Conservation (phyloP, 2,329 filamentous ascomycete genomes). For the Periglandula ipomoeae region DNA sequence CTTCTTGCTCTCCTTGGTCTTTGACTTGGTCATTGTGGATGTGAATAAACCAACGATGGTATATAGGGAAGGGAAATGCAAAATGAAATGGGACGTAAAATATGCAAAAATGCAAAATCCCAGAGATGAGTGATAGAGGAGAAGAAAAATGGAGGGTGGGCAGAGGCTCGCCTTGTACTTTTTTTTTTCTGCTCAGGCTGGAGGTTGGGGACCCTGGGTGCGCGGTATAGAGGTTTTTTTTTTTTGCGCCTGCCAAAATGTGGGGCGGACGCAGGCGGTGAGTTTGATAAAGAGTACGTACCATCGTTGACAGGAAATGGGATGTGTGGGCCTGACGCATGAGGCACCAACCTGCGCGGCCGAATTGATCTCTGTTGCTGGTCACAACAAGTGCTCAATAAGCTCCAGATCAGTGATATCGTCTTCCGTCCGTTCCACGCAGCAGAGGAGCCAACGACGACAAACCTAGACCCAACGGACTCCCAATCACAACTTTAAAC, state of each 20-base stretch:
- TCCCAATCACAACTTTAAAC: conserved; percentile 6
- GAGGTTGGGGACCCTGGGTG: conserved; percentile 14
- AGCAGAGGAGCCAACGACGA: background rate
- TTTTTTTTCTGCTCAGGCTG: conserved; percentile 15
- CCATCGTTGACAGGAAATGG: background rate
- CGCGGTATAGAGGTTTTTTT: conserved; percentile 15
- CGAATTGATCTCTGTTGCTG: background rate
- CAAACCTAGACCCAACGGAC: too few species aligned
- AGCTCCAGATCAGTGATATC: background rate
- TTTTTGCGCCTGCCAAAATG: conserved; percentile 24
- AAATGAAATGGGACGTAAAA: background rate
- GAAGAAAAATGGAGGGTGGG: conserved; percentile 6
- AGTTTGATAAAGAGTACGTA: conserved; percentile 7
- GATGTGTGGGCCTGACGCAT: conserved; percentile 19
- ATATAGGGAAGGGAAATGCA: background rate
- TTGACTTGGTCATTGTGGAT: conserved; percentile 53
- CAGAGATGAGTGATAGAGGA: background rate
- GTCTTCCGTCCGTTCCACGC: background rate
- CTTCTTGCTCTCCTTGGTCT: conserved; percentile 46
- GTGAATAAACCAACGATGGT: background rate
- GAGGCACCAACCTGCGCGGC: conserved; percentile 1
- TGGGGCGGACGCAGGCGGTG: conserved; percentile 28
- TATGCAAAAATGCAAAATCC: background rate
- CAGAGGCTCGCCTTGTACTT: conserved; percentile 2
- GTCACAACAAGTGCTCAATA: background rate